Percentiles rank a stretch among this genome's conserved stretches.
phyloP scores from a whole-genome alignment of 257 asterid species.

The Rubia yunnanensis region DNA sequence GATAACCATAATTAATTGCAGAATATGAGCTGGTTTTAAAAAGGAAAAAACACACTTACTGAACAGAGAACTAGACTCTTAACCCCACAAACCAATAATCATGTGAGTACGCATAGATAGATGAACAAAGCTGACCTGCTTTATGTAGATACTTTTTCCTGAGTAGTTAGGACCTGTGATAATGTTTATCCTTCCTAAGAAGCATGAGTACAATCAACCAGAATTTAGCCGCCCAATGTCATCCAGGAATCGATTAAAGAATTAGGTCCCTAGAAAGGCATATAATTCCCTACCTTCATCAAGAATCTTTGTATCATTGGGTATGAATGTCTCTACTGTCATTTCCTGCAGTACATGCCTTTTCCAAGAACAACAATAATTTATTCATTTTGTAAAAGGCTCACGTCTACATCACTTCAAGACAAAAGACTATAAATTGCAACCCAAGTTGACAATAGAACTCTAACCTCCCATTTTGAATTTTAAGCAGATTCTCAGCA shows the following conservation, averaged over 20 bases:
- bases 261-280: conserved; percentile 6
- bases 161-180: conserved; percentile 98
- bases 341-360: conserved; percentile 98
- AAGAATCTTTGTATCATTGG: conserved; percentile 72
- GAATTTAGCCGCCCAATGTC: background rate
- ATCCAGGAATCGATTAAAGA: conserved; percentile 5
- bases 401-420: background rate
- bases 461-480: conserved; percentile 84
- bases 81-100: background rate
- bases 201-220: conserved; percentile 4
- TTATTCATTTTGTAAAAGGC: conserved; percentile 3
- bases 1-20: background rate
- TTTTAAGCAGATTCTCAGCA: conserved; percentile 67
- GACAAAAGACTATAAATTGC: background rate
- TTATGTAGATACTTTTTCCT: conserved; percentile 87
- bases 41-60: background rate
- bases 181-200: conserved; percentile 64
- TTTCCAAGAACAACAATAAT: conserved; percentile 16
- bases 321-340: conserved; percentile 91
- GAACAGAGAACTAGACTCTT: background rate
- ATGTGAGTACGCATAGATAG: background rate
- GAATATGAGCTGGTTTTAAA: background rate
- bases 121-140: conserved; percentile 49
- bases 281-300: conserved; percentile 53
- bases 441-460: conserved; percentile 10